These are phyloP conservation scores for Lophiotrema nucula DNA, from an alignment of 495 filamentous ascomycete species.

Conservation along the genomic window DNA sequence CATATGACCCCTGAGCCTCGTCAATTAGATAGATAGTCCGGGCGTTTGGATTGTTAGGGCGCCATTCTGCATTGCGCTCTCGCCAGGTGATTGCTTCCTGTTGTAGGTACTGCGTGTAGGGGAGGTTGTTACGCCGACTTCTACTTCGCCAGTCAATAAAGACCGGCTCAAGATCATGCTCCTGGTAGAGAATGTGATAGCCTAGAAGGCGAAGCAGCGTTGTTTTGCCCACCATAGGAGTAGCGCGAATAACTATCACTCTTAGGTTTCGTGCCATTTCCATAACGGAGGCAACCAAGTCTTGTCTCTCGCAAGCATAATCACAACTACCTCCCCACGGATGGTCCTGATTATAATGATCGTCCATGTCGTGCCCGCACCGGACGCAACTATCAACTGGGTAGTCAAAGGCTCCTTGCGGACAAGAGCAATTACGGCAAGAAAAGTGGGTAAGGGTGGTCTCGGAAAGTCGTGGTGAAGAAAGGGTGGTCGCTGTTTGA, in stretches of 20 bases:
- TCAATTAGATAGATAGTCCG: conserved; percentile 8
- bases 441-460: not conserved
- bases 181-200: conserved; percentile 2
- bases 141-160: conserved; percentile 5
- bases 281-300: conserved; percentile 6
- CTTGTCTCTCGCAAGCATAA: conserved; percentile 4
- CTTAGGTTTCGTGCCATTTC: not conserved
- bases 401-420: not conserved
- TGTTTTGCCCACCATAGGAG: conserved; percentile 11
- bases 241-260: conserved; percentile 14
- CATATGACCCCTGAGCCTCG: conserved; percentile 14
- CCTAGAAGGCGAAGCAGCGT: conserved; percentile 10
- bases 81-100: not conserved
- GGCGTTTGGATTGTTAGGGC: conserved; percentile 6
- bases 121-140: not conserved
- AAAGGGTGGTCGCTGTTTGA: not conserved
- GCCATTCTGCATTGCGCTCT: conserved; percentile 2
- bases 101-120: not conserved
- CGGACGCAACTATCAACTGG: conserved; percentile 2
- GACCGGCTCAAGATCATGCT: conserved; percentile 9
- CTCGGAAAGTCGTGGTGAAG: not conserved
- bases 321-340: not conserved
- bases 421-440: not conserved
- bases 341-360: not conserved
- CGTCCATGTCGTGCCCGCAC: conserved; percentile 5